phyloP scores from a whole-genome alignment of 2,329 filamentous ascomycete genomes.

The Colletotrichum sidae region DNA sequence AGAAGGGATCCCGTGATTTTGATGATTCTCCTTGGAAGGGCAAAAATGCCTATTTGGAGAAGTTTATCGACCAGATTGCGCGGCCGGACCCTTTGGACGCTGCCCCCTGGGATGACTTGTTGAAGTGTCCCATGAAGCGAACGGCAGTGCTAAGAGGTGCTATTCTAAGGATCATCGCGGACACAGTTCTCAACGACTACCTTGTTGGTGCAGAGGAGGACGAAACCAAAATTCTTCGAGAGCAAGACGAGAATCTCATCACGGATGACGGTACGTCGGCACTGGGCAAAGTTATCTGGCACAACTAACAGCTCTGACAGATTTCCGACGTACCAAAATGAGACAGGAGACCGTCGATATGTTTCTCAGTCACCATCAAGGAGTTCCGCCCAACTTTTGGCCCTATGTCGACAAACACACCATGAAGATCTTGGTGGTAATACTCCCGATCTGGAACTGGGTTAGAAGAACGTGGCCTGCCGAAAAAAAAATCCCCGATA shows the following conservation, averaged over 20 bases:
- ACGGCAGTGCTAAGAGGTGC: slow-evolving; percentile 43
- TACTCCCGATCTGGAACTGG: slow-evolving; percentile 43
- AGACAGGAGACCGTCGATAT: slow-evolving; percentile 42
- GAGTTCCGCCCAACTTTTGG: slow-evolving; percentile 45
- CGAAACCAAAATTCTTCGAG: slow-evolving; percentile 40
- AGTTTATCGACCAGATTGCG: slow-evolving; percentile 41
- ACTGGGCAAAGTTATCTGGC: too few species aligned
- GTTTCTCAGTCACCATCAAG: slow-evolving; percentile 40
- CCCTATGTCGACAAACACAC: slow-evolving; percentile 44
- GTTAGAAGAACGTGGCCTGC: slow-evolving; percentile 29
- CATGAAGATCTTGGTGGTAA: slow-evolving; percentile 39
- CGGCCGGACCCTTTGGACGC: slow-evolving; percentile 40
- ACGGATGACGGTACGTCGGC: slow-evolving; percentile 43
- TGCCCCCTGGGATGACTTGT: slow-evolving; percentile 45
- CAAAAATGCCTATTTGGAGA: slow-evolving; percentile 2
- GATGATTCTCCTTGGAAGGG: slow-evolving; percentile 17
- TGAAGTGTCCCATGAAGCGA: slow-evolving; percentile 41
- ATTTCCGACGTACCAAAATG: slow-evolving; percentile 44
- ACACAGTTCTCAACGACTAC: slow-evolving; percentile 43
- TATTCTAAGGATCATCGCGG: slow-evolving; percentile 45
- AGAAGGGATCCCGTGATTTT: not conserved
- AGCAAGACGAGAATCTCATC: slow-evolving; percentile 42
- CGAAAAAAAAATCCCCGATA: not conserved
- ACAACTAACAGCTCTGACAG: slow-evolving; percentile 36
- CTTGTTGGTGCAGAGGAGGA: slow-evolving; percentile 46